A percentile compares a stretch with the other conserved stretches of the same genome.
phyloP scores from a whole-genome alignment of 345 rosid species.

The Trapa incisa region DNA sequence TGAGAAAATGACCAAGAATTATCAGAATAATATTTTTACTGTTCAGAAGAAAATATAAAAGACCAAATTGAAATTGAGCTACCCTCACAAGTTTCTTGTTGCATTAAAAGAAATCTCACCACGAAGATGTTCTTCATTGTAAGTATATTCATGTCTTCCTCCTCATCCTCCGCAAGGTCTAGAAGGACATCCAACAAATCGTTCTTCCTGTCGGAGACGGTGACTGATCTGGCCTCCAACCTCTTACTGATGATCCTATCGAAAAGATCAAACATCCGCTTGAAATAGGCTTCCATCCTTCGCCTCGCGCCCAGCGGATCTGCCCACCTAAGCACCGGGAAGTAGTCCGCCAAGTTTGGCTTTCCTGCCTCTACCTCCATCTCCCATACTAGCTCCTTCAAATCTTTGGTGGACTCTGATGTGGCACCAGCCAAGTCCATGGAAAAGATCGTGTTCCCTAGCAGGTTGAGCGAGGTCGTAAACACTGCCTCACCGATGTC shows the following conservation, averaged over 20 bases:
- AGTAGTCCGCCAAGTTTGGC: slow-evolving; percentile 30
- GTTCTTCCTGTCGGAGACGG: background rate
- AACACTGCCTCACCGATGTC: slow-evolving; percentile 25
- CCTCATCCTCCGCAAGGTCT: slow-evolving; percentile 15
- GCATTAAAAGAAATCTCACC: background rate
- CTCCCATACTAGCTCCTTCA: slow-evolving; percentile 11
- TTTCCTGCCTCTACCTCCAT: slow-evolving; percentile 19
- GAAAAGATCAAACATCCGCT: slow-evolving; percentile 15
- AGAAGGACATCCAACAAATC: slow-evolving; percentile 35
- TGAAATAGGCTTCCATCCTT: slow-evolving; percentile 10
- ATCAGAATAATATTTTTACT: background rate
- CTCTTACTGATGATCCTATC: slow-evolving; percentile 18
- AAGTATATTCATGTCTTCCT: slow-evolving; percentile 10
- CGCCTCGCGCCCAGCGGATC: slow-evolving; percentile 22
- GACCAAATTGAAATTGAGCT: background rate
- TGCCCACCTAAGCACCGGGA: slow-evolving; percentile 18
- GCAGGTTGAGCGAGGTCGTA: slow-evolving; percentile 8
- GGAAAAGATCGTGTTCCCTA: slow-evolving; percentile 16
- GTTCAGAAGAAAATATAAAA: background rate
- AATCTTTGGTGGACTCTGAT: slow-evolving; percentile 10
- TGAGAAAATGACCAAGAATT: background rate
- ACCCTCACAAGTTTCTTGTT: no score
- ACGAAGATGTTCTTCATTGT: slow-evolving; percentile 16
- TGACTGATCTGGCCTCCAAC: slow-evolving; percentile 6
- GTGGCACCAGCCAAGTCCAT: slow-evolving; percentile 13